These are phyloP conservation scores for Fusarium bactridioides DNA, from an alignment of 2,329 filamentous ascomycete genomes.

Conservation along the genomic window DNA sequence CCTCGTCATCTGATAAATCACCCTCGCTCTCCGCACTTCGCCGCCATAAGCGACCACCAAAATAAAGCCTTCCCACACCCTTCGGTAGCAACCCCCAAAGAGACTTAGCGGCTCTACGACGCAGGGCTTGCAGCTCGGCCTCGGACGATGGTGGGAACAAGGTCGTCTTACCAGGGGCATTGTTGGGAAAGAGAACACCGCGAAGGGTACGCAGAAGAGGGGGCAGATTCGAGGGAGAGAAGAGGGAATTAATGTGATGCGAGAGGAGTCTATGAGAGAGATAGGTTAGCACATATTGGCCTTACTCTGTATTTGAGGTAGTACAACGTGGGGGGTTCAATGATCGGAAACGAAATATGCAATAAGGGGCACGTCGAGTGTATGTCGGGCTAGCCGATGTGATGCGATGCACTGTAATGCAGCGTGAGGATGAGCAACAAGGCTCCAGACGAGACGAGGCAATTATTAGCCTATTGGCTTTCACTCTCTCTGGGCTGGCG, in stretches of 20 bases:
- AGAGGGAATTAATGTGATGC: slow-evolving; percentile 62
- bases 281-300: slow-evolving; percentile 36
- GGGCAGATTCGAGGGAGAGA: slow-evolving; percentile 71
- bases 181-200: slow-evolving; percentile 85
- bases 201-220: slow-evolving; percentile 75
- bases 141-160: slow-evolving; percentile 67
- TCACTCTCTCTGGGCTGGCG: slow-evolving; percentile 15
- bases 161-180: slow-evolving; percentile 72
- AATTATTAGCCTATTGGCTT: slow-evolving; percentile 30
- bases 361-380: slow-evolving; percentile 19
- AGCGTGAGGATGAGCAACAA: slow-evolving; percentile 25
- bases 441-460: slow-evolving; percentile 24
- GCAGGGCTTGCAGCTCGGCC: slow-evolving; percentile 67
- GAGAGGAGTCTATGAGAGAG: slow-evolving; percentile 62
- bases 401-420: slow-evolving; percentile 12
- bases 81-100: slow-evolving; percentile 59
- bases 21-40: slow-evolving; percentile 32
- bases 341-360: slow-evolving; percentile 28
- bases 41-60: slow-evolving; percentile 51
- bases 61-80: slow-evolving; percentile 59
- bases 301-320: slow-evolving; percentile 23
- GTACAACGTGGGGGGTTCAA: slow-evolving; percentile 25
- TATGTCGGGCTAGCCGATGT: slow-evolving; percentile 20
- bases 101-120: slow-evolving; percentile 71
- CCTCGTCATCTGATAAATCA: slow-evolving; percentile 44